These are phyloP conservation scores for Diplotaxis tenuifolia DNA, from an alignment of 345 rosid genomes.

Conservation along the genomic window DNA sequence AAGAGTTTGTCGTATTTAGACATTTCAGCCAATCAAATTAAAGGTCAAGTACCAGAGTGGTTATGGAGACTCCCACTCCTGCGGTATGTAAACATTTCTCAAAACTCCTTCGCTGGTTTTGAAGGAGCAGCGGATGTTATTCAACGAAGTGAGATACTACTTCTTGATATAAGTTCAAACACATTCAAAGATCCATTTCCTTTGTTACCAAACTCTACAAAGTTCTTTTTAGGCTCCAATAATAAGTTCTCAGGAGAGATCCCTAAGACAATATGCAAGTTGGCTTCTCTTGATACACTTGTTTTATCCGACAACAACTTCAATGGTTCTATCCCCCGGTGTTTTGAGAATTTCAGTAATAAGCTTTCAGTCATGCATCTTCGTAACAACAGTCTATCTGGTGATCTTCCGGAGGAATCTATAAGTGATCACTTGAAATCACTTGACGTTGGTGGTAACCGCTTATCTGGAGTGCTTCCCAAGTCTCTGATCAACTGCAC, in stretches of 20 bases:
- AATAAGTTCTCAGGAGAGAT: conserved; percentile 21
- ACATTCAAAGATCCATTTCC: not conserved
- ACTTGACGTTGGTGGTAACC: conserved; percentile 27
- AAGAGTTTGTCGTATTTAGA: not conserved
- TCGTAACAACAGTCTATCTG: conserved; percentile 27
- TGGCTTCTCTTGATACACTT: not conserved
- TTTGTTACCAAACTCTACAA: not conserved
- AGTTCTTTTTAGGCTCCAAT: not conserved
- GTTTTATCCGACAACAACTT: conserved; percentile 37
- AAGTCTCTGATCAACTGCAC: conserved; percentile 39
- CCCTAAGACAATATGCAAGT: not conserved
- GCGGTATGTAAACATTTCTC: conserved; percentile 1
- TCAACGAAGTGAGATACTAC: not conserved
- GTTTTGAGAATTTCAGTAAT: conserved; percentile 7
- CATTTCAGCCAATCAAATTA: conserved; percentile 30
- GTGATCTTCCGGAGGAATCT: conserved; percentile 6
- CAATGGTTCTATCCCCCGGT: conserved; percentile 29
- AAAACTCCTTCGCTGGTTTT: conserved; percentile 3
- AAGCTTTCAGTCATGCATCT: conserved; percentile 7
- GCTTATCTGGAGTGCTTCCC: conserved; percentile 35
- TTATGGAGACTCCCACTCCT: conserved; percentile 9
- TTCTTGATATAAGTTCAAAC: conserved; percentile 31
- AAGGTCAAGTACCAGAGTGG: conserved; percentile 18
- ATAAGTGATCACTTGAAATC: not conserved
- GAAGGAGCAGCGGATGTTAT: conserved; percentile 10